Evolutionary conservation across 2,329 filamentous ascomycete genomes (phyloP).

Genomic region (Nothophoma quercina): DNA sequence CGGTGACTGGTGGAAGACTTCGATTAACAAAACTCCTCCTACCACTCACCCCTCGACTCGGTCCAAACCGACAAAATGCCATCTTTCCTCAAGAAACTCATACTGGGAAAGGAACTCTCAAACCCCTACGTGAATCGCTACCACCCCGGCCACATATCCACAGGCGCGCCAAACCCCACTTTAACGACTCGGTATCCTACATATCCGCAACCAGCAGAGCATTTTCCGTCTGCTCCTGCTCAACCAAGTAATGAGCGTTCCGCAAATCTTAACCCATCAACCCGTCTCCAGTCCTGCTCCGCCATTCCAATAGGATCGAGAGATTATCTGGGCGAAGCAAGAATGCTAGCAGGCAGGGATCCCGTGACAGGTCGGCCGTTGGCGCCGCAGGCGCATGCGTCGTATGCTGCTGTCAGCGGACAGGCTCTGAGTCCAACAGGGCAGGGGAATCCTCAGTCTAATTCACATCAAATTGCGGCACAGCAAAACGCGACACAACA

Average conservation of each 20-base stretch:
- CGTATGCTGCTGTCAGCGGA: too few species aligned
- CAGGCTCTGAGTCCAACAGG: not conserved
- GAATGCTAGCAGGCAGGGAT: not conserved
- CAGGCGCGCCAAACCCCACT: not conserved
- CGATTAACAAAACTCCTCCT: too few species aligned
- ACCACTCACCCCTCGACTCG: not conserved
- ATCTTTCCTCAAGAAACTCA: slow-evolving; percentile 10
- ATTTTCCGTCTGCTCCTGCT: not conserved
- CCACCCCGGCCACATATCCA: slow-evolving; percentile 11
- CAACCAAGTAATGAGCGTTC: not conserved
- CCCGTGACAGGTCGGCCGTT: not conserved
- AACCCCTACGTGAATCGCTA: slow-evolving; percentile 11
- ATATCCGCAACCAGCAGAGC: not conserved
- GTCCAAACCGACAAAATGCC: slow-evolving; percentile 4
- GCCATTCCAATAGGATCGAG: too few species aligned
- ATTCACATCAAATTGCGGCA: too few species aligned
- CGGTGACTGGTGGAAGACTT: too few species aligned
- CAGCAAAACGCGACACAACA: too few species aligned
- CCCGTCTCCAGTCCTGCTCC: not conserved
- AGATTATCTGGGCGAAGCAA: not conserved
- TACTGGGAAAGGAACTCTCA: slow-evolving; percentile 7
- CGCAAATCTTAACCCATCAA: not conserved
- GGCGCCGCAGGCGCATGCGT: not conserved
- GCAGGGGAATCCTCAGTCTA: not conserved
- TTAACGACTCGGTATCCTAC: not conserved